Conservation (phyloP, 768 basidiomycete species). For the Polyporus arcularius region DNA sequence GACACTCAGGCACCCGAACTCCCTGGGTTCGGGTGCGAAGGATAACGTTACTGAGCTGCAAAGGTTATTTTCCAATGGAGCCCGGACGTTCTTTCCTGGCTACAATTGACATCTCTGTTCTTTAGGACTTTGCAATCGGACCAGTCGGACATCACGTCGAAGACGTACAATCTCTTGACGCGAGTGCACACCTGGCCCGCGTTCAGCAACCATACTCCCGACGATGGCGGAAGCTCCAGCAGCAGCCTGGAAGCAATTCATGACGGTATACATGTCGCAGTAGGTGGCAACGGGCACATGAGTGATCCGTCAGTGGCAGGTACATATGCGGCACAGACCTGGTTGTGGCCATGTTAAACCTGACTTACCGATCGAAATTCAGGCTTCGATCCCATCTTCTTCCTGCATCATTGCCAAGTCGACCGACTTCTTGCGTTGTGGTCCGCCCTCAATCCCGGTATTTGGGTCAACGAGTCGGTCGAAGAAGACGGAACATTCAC, state of each 20-base stretch:
- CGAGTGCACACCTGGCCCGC: conserved; percentile 38
- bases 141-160: conserved; percentile 6
- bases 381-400: conserved; percentile 58
- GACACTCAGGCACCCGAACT: conserved; percentile 18
- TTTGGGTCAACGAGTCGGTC: conserved; percentile 35
- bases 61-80: neutral
- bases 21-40: conserved; percentile 3
- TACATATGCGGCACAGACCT: conserved; percentile 10
- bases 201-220: conserved; percentile 48
- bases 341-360: neutral
- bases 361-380: neutral
- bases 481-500: conserved; percentile 15
- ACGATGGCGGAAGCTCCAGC: conserved; percentile 38
- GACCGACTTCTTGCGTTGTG: conserved; percentile 55
- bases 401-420: conserved; percentile 54
- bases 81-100: neutral
- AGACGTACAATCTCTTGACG: conserved; percentile 16
- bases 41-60: conserved; percentile 8
- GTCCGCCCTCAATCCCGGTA: conserved; percentile 45
- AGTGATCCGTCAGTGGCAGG: conserved; percentile 41
- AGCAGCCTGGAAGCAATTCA: conserved; percentile 56
- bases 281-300: conserved; percentile 46
- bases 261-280: conserved; percentile 41
- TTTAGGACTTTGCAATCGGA: conserved; percentile 5
- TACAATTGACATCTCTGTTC: neutral